Conservation (phyloP, 768 basidiomycete species). For the Pleurotus tuoliensis region DNA sequence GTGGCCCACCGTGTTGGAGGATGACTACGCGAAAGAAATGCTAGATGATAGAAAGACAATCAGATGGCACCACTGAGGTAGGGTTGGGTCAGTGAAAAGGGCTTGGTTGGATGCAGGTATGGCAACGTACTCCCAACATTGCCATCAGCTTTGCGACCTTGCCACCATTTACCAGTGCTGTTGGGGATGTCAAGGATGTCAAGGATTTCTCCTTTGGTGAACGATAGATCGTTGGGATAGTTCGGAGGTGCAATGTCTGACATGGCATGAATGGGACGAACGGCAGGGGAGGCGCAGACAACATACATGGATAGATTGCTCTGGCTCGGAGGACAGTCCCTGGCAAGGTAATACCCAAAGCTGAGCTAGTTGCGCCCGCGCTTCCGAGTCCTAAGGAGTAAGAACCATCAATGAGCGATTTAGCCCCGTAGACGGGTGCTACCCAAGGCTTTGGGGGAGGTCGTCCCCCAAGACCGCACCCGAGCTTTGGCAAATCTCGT, state of each 20-base stretch:
- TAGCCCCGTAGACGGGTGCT: no score
- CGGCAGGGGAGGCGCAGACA: conserved; percentile 8
- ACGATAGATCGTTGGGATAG: conserved; percentile 95
- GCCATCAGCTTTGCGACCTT: conserved; percentile 11
- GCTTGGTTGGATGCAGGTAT: background rate
- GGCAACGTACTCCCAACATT: conserved; percentile 64
- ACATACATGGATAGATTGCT: conserved; percentile 85
- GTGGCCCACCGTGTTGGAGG: no score
- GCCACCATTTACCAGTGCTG: conserved; percentile 15
- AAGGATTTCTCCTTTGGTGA: conserved; percentile 49
- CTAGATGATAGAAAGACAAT: conserved; percentile 79
- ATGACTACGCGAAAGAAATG: conserved; percentile 10
- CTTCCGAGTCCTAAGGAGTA: conserved; percentile 16
- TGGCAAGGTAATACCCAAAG: conserved; percentile 1
- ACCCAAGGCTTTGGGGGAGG: no score
- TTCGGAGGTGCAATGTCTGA: conserved; percentile 90
- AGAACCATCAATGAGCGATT: no score
- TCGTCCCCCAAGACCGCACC: no score
- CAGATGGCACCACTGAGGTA: conserved; percentile 71
- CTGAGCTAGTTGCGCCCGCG: conserved; percentile 16
- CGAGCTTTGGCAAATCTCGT: no score
- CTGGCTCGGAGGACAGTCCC: conserved; percentile 72
- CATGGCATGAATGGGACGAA: conserved; percentile 17
- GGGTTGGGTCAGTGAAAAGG: conserved; percentile 12
- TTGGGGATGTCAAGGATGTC: conserved; percentile 14